Base-by-base conservation (phyloP, 1,284 basidiomycete species). In the Vanrija sp. region DNA sequence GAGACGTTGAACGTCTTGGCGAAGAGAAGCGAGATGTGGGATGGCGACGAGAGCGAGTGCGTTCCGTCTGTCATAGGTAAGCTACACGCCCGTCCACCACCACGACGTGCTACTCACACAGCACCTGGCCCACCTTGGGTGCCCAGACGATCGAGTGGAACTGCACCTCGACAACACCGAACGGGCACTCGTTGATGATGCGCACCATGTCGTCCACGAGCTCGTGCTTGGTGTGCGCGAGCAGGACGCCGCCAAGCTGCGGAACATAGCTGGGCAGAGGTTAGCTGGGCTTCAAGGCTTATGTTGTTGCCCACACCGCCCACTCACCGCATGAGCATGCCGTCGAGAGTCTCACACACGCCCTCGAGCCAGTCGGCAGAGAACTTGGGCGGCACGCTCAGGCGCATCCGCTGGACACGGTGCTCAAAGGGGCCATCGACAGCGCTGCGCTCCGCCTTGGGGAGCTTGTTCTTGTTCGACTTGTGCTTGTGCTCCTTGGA, bases 1-100 rank as follows among this genome's bases (percentile, higher is more conserved):
- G 92, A 94, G 15, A 92, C 91, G 75, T 98, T 98, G 82, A 98
- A 98, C 7, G 91, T 95, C 53, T 87, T 87, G 68, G 96, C 91
- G 5, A 97, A 82, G 51, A 98, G 87, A 12, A 98, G 80, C 0
- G 93, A 92, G 52, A 98, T 82, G 69, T 98, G 95, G 58, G 95
- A 93, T 0, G 95, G 93, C 1, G 93, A 96, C 57, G 85, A 93
- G 21, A 98, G 81, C 60, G 86, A 94, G 58, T 98, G 85, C 57
- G 85, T 87, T 6, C 93, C 95, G 54, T 83, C 91, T 94, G 66
- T 16, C 21, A 10, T 26, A 43, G 15, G 15, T 26, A n/a, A 12
- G 23, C 5, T 9, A 21, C 9, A 15, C 14, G 34, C 34, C 9
- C 10, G 14, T 43, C n/a, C 7, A 6, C 42, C 40, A 12, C 16